Conservation (phyloP, 306 rosid genomes). For the Prunus davidiana region DNA sequence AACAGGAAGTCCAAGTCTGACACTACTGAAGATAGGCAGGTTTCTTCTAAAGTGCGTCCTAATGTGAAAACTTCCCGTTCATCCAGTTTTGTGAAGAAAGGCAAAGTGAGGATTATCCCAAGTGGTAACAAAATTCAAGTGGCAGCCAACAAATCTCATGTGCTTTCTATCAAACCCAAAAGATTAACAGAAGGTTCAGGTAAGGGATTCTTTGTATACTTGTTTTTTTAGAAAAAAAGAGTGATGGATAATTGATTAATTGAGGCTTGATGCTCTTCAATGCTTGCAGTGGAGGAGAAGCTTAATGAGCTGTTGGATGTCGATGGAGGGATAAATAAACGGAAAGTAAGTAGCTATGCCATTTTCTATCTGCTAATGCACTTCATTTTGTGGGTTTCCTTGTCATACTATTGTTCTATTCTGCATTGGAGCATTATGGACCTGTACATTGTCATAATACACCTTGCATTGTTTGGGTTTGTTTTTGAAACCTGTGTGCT, state of each 20-base stretch:
- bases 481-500: background rate
- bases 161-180: conserved; percentile 55
- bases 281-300: conserved; percentile 86
- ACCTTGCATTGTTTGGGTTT: background rate
- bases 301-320: conserved; percentile 89
- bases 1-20: conserved; percentile 46
- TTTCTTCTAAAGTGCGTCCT: conserved; percentile 35
- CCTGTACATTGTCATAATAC: background rate
- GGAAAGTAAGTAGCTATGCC: conserved; percentile 62
- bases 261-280: conserved; percentile 31
- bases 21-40: conserved; percentile 42
- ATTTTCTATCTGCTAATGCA: conserved; percentile 8
- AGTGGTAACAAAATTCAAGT: conserved; percentile 39
- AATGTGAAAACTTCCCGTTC: conserved; percentile 48
- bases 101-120: conserved; percentile 48
- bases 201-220: conserved; percentile 31
- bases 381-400: background rate
- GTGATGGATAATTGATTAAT: conserved; percentile 15
- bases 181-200: conserved; percentile 77
- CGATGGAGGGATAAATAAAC: conserved; percentile 91
- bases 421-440: background rate
- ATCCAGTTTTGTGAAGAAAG: conserved; percentile 52
- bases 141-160: conserved; percentile 41
- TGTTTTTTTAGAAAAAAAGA: conserved; percentile 7
- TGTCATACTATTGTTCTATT: background rate